These are phyloP conservation scores for Populus hybrid DNA, from an alignment of 441 rosid species.

Conservation along the genomic window DNA sequence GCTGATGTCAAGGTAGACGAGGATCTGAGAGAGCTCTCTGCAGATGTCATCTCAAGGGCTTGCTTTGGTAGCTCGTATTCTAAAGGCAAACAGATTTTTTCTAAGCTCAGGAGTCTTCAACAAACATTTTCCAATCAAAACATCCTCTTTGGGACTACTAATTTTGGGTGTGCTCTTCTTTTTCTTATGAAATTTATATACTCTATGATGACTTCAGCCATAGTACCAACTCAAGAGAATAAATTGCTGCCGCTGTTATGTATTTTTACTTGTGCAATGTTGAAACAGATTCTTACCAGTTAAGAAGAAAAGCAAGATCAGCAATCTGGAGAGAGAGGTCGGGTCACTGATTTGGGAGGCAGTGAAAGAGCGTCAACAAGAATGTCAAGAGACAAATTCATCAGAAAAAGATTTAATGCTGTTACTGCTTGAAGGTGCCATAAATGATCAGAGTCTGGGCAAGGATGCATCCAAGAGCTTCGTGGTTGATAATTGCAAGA, in stretches of 20 bases:
- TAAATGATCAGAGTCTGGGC: slow-evolving; percentile 28
- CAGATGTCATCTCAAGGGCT: slow-evolving; percentile 71
- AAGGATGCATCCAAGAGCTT: slow-evolving; percentile 40
- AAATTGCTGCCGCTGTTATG: too few relatives aligned
- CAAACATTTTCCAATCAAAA: slow-evolving; percentile 43
- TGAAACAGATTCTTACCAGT: slow-evolving; percentile 28
- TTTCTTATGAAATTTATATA: background rate
- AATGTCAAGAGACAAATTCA: slow-evolving; percentile 24
- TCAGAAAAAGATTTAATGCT: slow-evolving; percentile 58
- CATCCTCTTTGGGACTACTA: slow-evolving; percentile 47
- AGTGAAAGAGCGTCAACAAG: slow-evolving; percentile 48
- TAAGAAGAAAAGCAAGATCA: slow-evolving; percentile 35
- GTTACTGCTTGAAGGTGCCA: slow-evolving; percentile 50
- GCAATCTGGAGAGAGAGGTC: slow-evolving; percentile 51
- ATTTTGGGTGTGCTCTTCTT: slow-evolving; percentile 30
- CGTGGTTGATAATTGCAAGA: slow-evolving; percentile 68
- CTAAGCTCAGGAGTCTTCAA: slow-evolving; percentile 71
- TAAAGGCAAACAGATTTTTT: slow-evolving; percentile 67
- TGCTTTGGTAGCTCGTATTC: slow-evolving; percentile 71
- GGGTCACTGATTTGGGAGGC: slow-evolving; percentile 71
- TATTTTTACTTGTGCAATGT: background rate
- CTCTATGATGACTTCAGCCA: too few relatives aligned
- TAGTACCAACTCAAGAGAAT: too few relatives aligned
- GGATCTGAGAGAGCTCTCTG: slow-evolving; percentile 63
- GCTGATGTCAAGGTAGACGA: slow-evolving; percentile 65